Evolutionary conservation across 2,329 filamentous ascomycete genomes (phyloP).

Genomic region (Fusarium sacchari): DNA sequence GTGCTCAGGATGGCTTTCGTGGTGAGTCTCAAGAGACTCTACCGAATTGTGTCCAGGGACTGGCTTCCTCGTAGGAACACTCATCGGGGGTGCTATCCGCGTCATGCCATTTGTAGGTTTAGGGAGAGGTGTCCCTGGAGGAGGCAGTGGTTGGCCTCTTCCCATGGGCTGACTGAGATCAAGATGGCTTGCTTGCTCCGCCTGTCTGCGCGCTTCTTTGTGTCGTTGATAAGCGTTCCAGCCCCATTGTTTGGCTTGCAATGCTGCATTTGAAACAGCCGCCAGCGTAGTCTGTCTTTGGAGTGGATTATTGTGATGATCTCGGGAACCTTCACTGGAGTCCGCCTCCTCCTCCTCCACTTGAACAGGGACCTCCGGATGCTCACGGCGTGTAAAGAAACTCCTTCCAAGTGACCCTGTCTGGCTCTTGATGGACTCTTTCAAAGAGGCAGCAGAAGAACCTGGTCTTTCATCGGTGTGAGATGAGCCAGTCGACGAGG

Average conservation of each 20-base stretch:
- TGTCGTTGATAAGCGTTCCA: constrained; percentile 65
- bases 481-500: constrained; percentile 51
- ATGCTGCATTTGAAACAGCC: constrained; percentile 65
- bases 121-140: constrained; percentile 82
- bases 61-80: constrained; percentile 73
- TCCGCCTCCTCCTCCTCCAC: constrained; percentile 51
- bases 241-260: constrained; percentile 68
- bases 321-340: constrained; percentile 48
- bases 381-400: constrained; percentile 54
- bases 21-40: constrained; percentile 43
- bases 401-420: constrained; percentile 52
- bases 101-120: constrained; percentile 68
- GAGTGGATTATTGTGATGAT: constrained; percentile 43
- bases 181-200: constrained; percentile 49
- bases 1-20: constrained; percentile 40
- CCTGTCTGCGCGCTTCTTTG: constrained; percentile 53
- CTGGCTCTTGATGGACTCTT: constrained; percentile 54
- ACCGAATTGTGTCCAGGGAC: constrained; percentile 51
- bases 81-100: constrained; percentile 63
- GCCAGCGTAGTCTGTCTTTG: constrained; percentile 58
- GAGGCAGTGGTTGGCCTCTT: constrained; percentile 82
- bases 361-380: constrained; percentile 47
- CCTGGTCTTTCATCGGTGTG: constrained; percentile 38
- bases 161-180: constrained; percentile 77
- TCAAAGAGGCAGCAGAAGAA: constrained; percentile 48